Evolutionary conservation across 192 early-diverging fungal species (phyloP).

Genomic region (Phycomyces blakesleeanus): DNA sequence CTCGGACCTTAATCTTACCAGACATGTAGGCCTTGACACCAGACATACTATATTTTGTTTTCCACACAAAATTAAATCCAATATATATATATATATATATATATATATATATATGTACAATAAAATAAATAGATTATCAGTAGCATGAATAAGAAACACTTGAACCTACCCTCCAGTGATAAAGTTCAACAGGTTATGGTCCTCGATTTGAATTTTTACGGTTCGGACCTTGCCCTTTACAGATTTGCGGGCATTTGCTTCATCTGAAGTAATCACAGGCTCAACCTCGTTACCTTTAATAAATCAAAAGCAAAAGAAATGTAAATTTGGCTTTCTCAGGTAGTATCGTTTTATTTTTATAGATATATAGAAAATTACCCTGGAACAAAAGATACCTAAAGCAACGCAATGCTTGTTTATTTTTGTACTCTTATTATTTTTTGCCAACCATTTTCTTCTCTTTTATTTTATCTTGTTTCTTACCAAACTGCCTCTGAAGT

Average conservation of each 20-base stretch:
- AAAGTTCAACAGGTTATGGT: conserved; percentile 29
- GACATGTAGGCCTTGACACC: conserved; percentile 27
- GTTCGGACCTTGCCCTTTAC: conserved; percentile 13
- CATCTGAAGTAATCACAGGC: conserved; percentile 25
- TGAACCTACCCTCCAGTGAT: conserved; percentile 33
- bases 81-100: too few relatives aligned
- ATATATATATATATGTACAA: too few relatives aligned
- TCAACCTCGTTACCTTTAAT: conserved; percentile 17
- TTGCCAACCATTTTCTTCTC: not conserved
- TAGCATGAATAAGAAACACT: not conserved
- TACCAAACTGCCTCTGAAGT: conserved; percentile 28
- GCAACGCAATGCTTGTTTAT: too few relatives aligned
- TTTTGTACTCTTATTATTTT: not conserved
- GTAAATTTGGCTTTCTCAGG: too few relatives aligned
- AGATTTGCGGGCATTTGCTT: conserved; percentile 5
- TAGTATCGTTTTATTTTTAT: too few relatives aligned
- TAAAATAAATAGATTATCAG: too few relatives aligned
- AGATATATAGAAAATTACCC: conserved; percentile 8
- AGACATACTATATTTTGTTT: conserved; percentile 11
- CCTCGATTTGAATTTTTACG: conserved; percentile 27
- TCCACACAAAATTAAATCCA: not conserved
- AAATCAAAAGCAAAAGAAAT: not conserved
- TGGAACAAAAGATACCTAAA: conserved; percentile 29
- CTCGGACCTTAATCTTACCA: conserved; percentile 23
- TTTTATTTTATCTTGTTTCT: too few relatives aligned